These are phyloP conservation scores for Dipteronia dyeriana DNA, from an alignment of 345 rosid genomes.

Conservation along the genomic window DNA sequence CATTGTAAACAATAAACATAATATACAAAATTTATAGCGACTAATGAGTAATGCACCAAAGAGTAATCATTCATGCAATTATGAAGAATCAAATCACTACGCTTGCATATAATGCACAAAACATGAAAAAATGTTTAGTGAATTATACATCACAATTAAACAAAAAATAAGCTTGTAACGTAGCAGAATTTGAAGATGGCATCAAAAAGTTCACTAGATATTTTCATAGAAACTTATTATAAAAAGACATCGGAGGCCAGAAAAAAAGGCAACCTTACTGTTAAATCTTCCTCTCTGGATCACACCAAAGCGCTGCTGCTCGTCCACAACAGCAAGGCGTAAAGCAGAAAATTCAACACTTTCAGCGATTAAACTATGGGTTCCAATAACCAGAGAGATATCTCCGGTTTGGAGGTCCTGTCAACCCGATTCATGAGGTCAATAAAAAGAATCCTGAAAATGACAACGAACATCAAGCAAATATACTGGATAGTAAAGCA, in stretches of 20 bases:
- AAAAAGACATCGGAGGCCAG: conserved; percentile 12
- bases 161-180: not conserved
- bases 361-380: conserved; percentile 91
- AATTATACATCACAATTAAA: not conserved
- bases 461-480: conserved; percentile 19
- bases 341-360: conserved; percentile 75
- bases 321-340: conserved; percentile 96
- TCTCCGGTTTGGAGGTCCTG: conserved; percentile 88
- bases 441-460: conserved; percentile 24
- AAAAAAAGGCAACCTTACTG: conserved; percentile 70
- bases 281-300: conserved; percentile 96
- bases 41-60: conserved; percentile 2
- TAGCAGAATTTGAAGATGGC: not conserved
- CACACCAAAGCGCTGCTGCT: conserved; percentile 98
- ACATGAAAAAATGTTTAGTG: not conserved
- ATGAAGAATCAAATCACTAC: not conserved
- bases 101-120: not conserved
- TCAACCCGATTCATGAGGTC: conserved; percentile 22
- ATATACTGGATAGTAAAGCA: conserved; percentile 30
- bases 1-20: not conserved
- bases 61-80: not conserved
- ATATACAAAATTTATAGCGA: not conserved
- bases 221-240: not conserved
- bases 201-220: conserved; percentile 9
- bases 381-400: conserved; percentile 86